Conservation (phyloP, 164 flowering plant species). For the Brasenia schreberi region DNA sequence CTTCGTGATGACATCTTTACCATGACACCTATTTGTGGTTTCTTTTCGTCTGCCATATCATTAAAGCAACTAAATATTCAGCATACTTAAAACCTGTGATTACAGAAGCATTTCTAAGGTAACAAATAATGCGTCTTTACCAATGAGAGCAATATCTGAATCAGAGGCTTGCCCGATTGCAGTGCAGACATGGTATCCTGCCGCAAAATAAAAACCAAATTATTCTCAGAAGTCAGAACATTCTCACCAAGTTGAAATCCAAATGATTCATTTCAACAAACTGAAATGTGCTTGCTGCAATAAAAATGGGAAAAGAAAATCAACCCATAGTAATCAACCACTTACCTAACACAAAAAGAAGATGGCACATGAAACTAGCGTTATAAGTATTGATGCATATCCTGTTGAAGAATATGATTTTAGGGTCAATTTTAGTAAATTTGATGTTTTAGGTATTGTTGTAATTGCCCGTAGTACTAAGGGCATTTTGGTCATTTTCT, state of each 20-base stretch:
- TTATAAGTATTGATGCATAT: too few relatives aligned
- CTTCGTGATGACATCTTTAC: conserved; percentile 44
- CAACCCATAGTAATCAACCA: background rate
- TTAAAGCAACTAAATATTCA: background rate
- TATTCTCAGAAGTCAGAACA: background rate
- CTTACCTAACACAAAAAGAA: too few relatives aligned
- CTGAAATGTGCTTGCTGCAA: background rate
- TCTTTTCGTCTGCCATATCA: conserved; percentile 32
- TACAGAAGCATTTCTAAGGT: background rate
- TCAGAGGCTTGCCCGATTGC: conserved; percentile 43
- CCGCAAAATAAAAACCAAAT: conserved; percentile 7
- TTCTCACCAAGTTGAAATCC: background rate
- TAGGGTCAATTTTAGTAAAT: too few relatives aligned
- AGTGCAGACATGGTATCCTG: conserved; percentile 74
- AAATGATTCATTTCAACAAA: background rate
- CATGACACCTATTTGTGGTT: conserved; percentile 53
- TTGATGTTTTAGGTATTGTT: too few relatives aligned
- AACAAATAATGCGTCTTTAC: conserved; percentile 18
- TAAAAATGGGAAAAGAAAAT: background rate
- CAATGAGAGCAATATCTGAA: conserved; percentile 32
- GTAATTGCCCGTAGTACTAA: too few relatives aligned
- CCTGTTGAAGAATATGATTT: too few relatives aligned
- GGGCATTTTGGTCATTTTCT: too few relatives aligned
- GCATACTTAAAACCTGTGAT: background rate
- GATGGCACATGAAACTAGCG: too few relatives aligned